Evolutionary conservation across 2,329 filamentous ascomycete species (phyloP).

Genomic region (Coleophoma eucalyptorum): DNA sequence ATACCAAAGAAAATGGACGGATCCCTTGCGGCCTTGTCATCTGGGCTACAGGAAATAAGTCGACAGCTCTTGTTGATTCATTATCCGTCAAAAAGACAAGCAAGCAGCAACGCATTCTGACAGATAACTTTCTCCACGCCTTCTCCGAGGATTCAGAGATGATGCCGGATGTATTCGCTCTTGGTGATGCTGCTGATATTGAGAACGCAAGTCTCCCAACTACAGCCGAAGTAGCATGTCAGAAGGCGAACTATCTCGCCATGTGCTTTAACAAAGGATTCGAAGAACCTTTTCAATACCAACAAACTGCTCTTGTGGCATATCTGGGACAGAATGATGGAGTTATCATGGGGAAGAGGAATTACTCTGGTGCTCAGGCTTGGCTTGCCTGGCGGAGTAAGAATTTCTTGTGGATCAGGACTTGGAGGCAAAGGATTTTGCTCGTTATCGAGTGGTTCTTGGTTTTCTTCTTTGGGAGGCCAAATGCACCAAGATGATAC

Average conservation of each 20-base stretch:
- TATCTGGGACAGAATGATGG: slow-evolving; percentile 16
- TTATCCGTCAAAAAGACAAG: slow-evolving; percentile 20
- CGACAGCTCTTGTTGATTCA: slow-evolving; percentile 15
- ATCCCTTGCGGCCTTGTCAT: slow-evolving; percentile 9
- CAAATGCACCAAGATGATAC: slow-evolving; percentile 10
- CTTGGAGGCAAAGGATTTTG: slow-evolving; percentile 15
- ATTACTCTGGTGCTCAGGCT: slow-evolving; percentile 13
- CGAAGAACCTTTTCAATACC: slow-evolving; percentile 9
- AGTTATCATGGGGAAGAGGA: slow-evolving; percentile 10
- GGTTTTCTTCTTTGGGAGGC: slow-evolving; percentile 13
- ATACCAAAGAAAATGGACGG: slow-evolving; percentile 11
- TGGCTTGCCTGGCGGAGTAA: slow-evolving; percentile 19
- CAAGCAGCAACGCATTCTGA: slow-evolving; percentile 10
- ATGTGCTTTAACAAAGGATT: slow-evolving; percentile 4
- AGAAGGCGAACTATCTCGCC: slow-evolving; percentile 13
- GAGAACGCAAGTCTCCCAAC: slow-evolving; percentile 11
- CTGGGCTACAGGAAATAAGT: slow-evolving; percentile 18
- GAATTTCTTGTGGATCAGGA: slow-evolving; percentile 16
- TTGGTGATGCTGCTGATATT: slow-evolving; percentile 26
- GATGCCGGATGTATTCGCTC: slow-evolving; percentile 23
- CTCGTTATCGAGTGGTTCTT: slow-evolving; percentile 15
- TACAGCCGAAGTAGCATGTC: slow-evolving; percentile 13
- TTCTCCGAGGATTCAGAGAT: slow-evolving; percentile 9
- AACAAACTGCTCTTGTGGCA: slow-evolving; percentile 13
- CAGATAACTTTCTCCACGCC: slow-evolving; percentile 11